Evolutionary conservation across 2,329 filamentous ascomycete genomes (phyloP).

Genomic region (Fonsecaea pugnacius): DNA sequence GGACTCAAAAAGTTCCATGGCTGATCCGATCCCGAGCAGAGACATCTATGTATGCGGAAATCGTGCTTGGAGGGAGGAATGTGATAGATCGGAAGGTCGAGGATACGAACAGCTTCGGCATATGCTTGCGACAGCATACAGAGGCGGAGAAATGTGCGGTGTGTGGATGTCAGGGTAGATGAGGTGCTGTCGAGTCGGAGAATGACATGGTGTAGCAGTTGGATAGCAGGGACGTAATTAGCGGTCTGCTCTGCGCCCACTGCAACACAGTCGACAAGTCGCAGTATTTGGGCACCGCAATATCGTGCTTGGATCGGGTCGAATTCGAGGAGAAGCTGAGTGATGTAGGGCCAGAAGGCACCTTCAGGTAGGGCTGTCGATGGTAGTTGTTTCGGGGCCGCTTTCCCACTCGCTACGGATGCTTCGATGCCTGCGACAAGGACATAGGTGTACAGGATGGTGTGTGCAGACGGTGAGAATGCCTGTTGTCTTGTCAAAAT

Average conservation of each 20-base stretch:
- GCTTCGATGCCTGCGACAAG: conserved; percentile 56
- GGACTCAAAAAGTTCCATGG: conserved; percentile 44
- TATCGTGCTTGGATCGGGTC: conserved; percentile 52
- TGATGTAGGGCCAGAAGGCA: conserved; percentile 55
- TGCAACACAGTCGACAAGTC: conserved; percentile 44
- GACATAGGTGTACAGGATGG: conserved; percentile 62
- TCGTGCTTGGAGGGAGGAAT: conserved; percentile 43
- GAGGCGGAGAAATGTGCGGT: conserved; percentile 47
- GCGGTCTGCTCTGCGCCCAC: conserved; percentile 42
- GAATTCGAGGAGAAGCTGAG: conserved; percentile 60
- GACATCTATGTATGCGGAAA: conserved; percentile 33
- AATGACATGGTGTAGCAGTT: conserved; percentile 49
- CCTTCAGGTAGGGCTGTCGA: conserved; percentile 52
- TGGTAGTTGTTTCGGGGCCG: conserved; percentile 40
- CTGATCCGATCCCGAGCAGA: conserved; percentile 41
- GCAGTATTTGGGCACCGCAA: conserved; percentile 47
- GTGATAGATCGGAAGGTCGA: conserved; percentile 49
- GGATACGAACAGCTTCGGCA: conserved; percentile 45
- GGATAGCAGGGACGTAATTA: conserved; percentile 46
- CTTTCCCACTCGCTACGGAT: conserved; percentile 41
- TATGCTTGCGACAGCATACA: conserved; percentile 51
- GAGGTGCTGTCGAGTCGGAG: conserved; percentile 50
- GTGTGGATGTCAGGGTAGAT: conserved; percentile 50
- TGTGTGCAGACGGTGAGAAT: conserved; percentile 62
- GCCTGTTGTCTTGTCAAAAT: conserved; percentile 39